Evolutionary conservation across 805 yeast species (phyloP).

Genomic region (Candida xiaguanensis): DNA sequence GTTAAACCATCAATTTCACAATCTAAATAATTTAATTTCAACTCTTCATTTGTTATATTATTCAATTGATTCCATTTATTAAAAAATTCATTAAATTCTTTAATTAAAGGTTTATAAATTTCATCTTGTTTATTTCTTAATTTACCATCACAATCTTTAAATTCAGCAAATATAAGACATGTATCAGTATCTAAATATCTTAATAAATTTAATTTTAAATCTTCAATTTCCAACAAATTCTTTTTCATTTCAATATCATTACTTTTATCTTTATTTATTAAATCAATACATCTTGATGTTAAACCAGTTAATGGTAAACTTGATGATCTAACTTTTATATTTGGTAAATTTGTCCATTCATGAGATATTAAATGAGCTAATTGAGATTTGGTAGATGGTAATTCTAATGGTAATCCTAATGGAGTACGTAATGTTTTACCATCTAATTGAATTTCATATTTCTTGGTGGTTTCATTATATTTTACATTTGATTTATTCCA

Average conservation of each 20-base stretch:
- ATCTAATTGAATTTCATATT: slow-evolving; percentile 62
- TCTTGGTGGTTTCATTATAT: slow-evolving; percentile 23
- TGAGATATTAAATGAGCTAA: slow-evolving; percentile 75
- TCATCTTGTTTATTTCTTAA: slow-evolving; percentile 78
- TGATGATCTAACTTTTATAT: slow-evolving; percentile 65
- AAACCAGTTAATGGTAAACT: slow-evolving; percentile 84
- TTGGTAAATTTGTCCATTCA: slow-evolving; percentile 81
- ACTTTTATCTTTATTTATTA: slow-evolving; percentile 33
- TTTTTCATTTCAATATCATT: slow-evolving; percentile 24
- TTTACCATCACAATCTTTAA: slow-evolving; percentile 75
- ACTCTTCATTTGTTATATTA: slow-evolving; percentile 18
- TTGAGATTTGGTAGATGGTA: slow-evolving; percentile 53
- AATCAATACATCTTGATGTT: slow-evolving; percentile 82
- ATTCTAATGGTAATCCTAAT: slow-evolving; percentile 71
- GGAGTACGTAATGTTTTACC: slow-evolving; percentile 81
- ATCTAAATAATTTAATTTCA: slow-evolving; percentile 61
- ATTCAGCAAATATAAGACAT: slow-evolving; percentile 78
- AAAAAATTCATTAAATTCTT: slow-evolving; percentile 59
- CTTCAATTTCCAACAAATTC: slow-evolving; percentile 47
- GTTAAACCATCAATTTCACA: slow-evolving; percentile 77
- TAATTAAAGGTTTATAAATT: slow-evolving; percentile 69
- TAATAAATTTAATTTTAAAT: slow-evolving; percentile 57
- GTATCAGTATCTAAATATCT: slow-evolving; percentile 95
- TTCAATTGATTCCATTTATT: slow-evolving; percentile 33
- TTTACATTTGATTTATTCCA: slow-evolving; percentile 72